Base-by-base conservation (phyloP, 495 filamentous ascomycete genomes). In the Opeltia flavorubescens region DNA sequence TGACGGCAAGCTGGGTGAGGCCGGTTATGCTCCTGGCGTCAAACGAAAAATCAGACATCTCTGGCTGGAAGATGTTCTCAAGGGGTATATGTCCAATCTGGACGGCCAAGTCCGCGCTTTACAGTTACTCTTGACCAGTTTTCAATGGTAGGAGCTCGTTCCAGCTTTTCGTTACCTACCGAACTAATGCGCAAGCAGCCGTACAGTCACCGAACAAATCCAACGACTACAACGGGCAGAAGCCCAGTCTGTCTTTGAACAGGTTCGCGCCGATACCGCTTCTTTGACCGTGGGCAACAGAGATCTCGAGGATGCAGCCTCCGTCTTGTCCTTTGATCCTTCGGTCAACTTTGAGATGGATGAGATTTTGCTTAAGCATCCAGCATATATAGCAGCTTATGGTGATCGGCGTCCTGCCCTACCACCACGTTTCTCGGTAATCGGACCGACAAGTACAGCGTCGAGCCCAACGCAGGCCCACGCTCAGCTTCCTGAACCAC, bases 41-140 rank as follows among this genome's bases (percentile, higher is more conserved):
- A 48, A 42, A 48, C 35, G 43, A 12, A 54, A 50, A 36, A 50
- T 54, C 29, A 50, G 24, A 25, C 48, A 54, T 28, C 0, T 54
- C 15, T 54, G 51, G 51, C 27, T 54, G 18, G 51, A 54, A 39
- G 38, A 48, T 30, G 44, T 40, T 11, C 44, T 54, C 28, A 54
- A 50, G 25, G 51, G 50, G 15, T 54, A 54, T 24, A 18, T 54
- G 7, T 54, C 51, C 17, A 54, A 54, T 26, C 27, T 54, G 20
- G 51, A 54, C 6, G 51, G 51, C 11, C 51, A 54, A 38, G 48
- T 54, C 26, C 33, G 51, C 18, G 51, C 51, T 11, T 28, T 54
- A 33, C 51, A 54, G 27, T 36, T 54, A 21, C 48, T 54, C n/a
- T 50, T 54, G 39, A 54, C 51, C n/a, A 50, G 51, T 21, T 51